Evolutionary conservation across 1,284 basidiomycete genomes (phyloP), one percentile per base, ranked within the genome.

Genomic region (Rhodotorula glutinis): DNA sequence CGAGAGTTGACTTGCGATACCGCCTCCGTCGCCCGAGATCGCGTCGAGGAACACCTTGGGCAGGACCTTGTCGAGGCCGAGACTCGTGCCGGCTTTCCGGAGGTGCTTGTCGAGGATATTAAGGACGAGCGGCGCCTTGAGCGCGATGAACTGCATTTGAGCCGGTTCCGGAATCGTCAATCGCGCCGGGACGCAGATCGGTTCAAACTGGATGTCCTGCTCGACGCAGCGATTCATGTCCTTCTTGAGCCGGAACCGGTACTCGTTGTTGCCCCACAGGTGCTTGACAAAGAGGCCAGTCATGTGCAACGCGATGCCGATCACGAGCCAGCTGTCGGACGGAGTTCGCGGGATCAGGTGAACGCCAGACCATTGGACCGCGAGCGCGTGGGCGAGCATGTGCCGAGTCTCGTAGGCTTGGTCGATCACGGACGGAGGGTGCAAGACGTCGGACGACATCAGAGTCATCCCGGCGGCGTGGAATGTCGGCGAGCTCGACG

Each of bases 301-400:
- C 76, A 98, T 89, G 78, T 97, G 95, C 43, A 93, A 83, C 17
- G 91, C 88, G 33, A 99, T 82, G 3, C 95, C 96, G 73, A 95
- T 91, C 70, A 95, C 88, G 23, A 99, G 86, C 96, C 96, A 99
- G 11, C 88, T 87, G 79, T 98, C 96, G 14, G 92, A 90, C 84
- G 91, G 91, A n/a, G 88, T 86, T 79, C 92, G 92, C 63, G 90
- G 93, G 65, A 95, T 88, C 74, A 99, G 92, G 79, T 98, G 96
- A 80, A 99, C 88, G 27, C 96, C 95, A 62, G 92, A 85, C 96
- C 96, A 98, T 79, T 99, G 96, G 74, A 88, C 92, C 10, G 93
- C 93, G 49, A 98, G 83, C 2, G 91, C 88, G 76, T 98, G 91
- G 38, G 88, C 85, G 52, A 98, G 84, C 23, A 86, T 82, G 67